Percentiles rank a stretch among this genome's conserved stretches.
These are phyloP conservation scores for Omphalotus guepiniiformis DNA, from an alignment of 768 basidiomycete species.

Conservation along the genomic window DNA sequence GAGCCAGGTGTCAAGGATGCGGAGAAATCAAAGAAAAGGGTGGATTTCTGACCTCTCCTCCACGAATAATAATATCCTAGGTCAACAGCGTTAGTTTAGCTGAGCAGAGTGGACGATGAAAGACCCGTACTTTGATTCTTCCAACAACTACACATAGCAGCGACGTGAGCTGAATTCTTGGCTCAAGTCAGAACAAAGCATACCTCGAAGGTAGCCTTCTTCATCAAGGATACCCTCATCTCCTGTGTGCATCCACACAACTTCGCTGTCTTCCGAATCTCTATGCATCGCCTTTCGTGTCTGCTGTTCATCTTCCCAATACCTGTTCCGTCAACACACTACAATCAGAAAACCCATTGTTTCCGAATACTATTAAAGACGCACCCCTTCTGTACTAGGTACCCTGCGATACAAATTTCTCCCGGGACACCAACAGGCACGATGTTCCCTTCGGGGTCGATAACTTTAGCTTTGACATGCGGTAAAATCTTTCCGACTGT, in stretches of 20 bases:
- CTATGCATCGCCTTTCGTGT: constrained; percentile 54
- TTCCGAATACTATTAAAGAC: neutral
- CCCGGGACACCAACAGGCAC: constrained; percentile 74
- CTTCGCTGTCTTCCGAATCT: constrained; percentile 40
- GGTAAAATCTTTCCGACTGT: constrained; percentile 77
- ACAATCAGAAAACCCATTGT: neutral
- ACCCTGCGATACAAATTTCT: constrained; percentile 71
- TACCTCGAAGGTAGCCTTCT: constrained; percentile 74
- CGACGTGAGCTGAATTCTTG: neutral
- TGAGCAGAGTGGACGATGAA: too few relatives aligned
- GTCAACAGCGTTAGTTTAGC: too few relatives aligned
- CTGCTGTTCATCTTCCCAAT: constrained; percentile 73
- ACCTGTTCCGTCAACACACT: constrained; percentile 35
- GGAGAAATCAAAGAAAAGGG: neutral
- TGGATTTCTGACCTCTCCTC: constrained; percentile 64
- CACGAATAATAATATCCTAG: constrained; percentile 86
- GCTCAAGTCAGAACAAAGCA: constrained; percentile 23
- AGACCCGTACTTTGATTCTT: constrained; percentile 63
- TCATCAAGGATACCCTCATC: constrained; percentile 80
- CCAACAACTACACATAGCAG: constrained; percentile 59
- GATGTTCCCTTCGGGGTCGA: constrained; percentile 52
- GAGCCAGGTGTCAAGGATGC: neutral
- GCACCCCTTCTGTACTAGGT: constrained; percentile 77
- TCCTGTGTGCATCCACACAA: constrained; percentile 80
- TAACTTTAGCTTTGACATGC: constrained; percentile 72